These are phyloP conservation scores for Penstemon eatonii DNA, from an alignment of 257 asterid species.

Conservation along the genomic window DNA sequence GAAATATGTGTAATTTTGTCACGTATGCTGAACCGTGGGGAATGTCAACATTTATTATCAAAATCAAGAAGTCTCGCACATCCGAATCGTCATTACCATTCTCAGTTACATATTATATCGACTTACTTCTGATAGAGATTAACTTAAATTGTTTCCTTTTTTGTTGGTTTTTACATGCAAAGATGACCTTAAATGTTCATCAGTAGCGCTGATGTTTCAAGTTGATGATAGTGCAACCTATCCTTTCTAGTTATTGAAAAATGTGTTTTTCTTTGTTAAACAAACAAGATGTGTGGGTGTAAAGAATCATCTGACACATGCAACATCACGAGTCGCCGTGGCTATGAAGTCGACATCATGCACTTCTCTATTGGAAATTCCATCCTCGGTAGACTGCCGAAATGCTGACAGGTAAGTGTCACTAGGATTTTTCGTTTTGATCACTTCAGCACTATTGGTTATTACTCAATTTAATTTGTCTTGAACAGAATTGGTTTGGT, in stretches of 20 bases:
- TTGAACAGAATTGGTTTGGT: conserved; percentile 60
- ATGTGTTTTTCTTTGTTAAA: conserved; percentile 24
- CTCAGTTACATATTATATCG: too few species aligned
- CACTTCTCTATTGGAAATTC: conserved; percentile 86
- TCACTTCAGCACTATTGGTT: not conserved
- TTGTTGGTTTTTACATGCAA: conserved; percentile 42
- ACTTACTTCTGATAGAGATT: too few species aligned
- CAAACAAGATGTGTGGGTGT: conserved; percentile 83
- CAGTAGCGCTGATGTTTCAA: conserved; percentile 86
- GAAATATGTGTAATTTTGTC: too few species aligned
- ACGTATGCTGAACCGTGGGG: too few species aligned
- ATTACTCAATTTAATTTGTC: conserved; percentile 21
- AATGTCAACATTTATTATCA: too few species aligned
- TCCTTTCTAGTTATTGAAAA: conserved; percentile 24
- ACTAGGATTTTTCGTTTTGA: not conserved
- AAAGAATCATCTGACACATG: conserved; percentile 65
- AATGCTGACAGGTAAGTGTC: conserved; percentile 52
- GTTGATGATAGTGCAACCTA: conserved; percentile 79
- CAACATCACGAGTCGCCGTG: conserved; percentile 66
- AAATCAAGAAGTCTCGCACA: too few species aligned
- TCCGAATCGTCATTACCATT: too few species aligned
- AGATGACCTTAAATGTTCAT: conserved; percentile 63
- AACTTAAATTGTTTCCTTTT: not conserved
- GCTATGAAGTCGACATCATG: conserved; percentile 86
- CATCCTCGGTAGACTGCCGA: conserved; percentile 75